Evolutionary conservation across 257 asterid species (phyloP).

Genomic region (Striga asiatica): DNA sequence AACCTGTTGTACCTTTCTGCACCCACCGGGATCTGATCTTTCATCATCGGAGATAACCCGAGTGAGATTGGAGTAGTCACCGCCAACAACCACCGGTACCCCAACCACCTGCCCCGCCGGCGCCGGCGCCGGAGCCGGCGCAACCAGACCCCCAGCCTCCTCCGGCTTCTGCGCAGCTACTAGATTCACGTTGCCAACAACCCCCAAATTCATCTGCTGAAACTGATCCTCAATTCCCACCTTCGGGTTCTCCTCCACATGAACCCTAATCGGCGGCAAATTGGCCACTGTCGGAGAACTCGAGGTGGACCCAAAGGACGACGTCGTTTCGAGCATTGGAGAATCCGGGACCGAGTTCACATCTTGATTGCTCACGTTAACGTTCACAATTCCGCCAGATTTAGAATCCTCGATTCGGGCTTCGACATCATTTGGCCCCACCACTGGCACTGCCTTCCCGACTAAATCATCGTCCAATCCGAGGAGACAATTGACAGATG

Average conservation of each 20-base stretch:
- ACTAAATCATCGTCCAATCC: conserved; percentile 57
- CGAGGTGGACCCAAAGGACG: conserved; percentile 79
- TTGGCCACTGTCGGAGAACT: conserved; percentile 51
- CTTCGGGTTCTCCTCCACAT: conserved; percentile 47
- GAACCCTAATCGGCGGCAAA: conserved; percentile 63
- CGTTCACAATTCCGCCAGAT: conserved; percentile 14
- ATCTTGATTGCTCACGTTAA: conserved; percentile 27
- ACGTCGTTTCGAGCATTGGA: conserved; percentile 67
- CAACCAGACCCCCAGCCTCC: too few relatives aligned
- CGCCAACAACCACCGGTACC: too few relatives aligned
- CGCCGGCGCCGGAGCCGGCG: too few relatives aligned
- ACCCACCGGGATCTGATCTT: conserved; percentile 69
- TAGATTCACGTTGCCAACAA: conserved; percentile 10
- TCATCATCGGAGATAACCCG: conserved; percentile 59
- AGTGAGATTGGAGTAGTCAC: conserved; percentile 33
- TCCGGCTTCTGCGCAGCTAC: conserved; percentile 33
- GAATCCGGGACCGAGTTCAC: conserved; percentile 65
- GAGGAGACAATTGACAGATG: conserved; percentile 71
- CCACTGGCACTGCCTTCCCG: conserved; percentile 20
- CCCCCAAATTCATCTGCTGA: conserved; percentile 39
- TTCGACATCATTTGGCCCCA: conserved; percentile 20
- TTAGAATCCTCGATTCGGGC: conserved; percentile 20
- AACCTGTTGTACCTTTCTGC: conserved; percentile 28
- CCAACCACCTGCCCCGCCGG: too few relatives aligned
- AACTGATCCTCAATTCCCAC: conserved; percentile 64